Base-by-base conservation (phyloP, 257 asterid genomes). In the Gynochthodes officinalis region DNA sequence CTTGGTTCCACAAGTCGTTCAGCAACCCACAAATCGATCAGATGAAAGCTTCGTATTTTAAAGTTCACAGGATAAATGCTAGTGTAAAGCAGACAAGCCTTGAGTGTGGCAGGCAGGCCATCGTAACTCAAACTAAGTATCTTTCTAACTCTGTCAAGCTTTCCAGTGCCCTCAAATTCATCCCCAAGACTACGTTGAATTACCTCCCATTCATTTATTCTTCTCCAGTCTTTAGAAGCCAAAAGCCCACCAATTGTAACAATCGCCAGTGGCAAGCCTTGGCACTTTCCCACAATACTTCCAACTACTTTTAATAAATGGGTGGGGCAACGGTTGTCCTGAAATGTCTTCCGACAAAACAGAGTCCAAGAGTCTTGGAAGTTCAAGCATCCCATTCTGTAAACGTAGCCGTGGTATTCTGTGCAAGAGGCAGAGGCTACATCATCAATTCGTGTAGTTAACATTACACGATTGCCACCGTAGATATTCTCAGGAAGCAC, bases 191-290 rank as follows among this genome's bases (percentile, higher is more conserved):
- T 10, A 0, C 0, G 12, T 35, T 0, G 15, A 33, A 70, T 44
- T 30, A 70, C 4, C 66, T 75, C 39, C 77, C 79, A 74, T 39
- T 68, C 74, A 18, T 75, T 57, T n/a, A 9, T 39, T 39, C 70
- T 74, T 13, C 30, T 61, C 37, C 32, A 16, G n/a, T 23, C 55
- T 58, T 75, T 79, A 2, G 69, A 30, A 63, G 79, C 70, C 33
- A 79, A 35, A 16, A 73, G 58, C 16, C 82, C 79, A 14, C 76
- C 68, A 64, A 70, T 71, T 28, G 59, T 71, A 30, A 74, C 67
- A 52, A 79, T 70, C 0, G 63, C 82, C 39, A 79, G 40, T 3
- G 79, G 79, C 60, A 70, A 40, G 30, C 79, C 77, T 9, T 35
- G 59, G 37, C 72, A 67, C 40, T 48, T 67, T 11, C 2, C 44